phyloP scores from a whole-genome alignment of 2,329 filamentous ascomycete genomes.

The Ophioceras dolichostomum region DNA sequence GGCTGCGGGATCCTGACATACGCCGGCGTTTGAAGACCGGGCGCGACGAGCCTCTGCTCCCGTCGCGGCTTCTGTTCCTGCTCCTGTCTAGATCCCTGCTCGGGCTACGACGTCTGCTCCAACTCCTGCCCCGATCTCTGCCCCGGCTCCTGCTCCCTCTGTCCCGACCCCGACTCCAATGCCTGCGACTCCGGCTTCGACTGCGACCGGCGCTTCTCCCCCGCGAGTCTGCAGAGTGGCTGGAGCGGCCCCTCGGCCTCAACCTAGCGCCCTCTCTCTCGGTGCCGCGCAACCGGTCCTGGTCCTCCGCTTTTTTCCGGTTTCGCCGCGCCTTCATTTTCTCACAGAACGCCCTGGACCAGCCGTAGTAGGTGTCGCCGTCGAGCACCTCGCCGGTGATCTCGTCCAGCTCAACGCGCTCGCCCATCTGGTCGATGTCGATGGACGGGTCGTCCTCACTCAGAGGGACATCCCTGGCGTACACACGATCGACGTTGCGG shows the following conservation, averaged over 20 bases:
- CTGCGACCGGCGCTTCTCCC: slow-evolving; percentile 8
- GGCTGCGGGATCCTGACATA: slow-evolving; percentile 20
- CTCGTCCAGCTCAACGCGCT: slow-evolving; percentile 52
- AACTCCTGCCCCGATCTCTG: background rate
- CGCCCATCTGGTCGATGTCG: slow-evolving; percentile 68
- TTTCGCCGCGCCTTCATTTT: slow-evolving; percentile 56
- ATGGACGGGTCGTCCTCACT: slow-evolving; percentile 28
- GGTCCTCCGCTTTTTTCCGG: slow-evolving; percentile 10
- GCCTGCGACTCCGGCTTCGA: slow-evolving; percentile 6
- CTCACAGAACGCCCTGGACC: slow-evolving; percentile 69
- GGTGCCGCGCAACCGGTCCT: slow-evolving; percentile 18
- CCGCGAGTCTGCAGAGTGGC: too few relatives aligned
- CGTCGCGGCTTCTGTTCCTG: slow-evolving; percentile 11
- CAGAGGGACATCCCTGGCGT: slow-evolving; percentile 19
- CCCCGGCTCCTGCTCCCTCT: background rate
- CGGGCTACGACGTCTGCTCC: background rate
- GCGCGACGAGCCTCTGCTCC: slow-evolving; percentile 21
- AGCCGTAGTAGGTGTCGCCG: slow-evolving; percentile 76
- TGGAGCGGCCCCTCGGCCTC: too few relatives aligned
- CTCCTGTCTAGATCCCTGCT: slow-evolving; percentile 4
- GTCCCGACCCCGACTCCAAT: background rate
- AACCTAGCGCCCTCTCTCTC: too few relatives aligned
- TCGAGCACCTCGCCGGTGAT: slow-evolving; percentile 51
- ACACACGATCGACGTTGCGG: slow-evolving; percentile 57
- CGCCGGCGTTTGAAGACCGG: slow-evolving; percentile 27